These are phyloP conservation scores for Pythium scleroteichum DNA, from an alignment of 352 stramenopile species.

Conservation along the genomic window DNA sequence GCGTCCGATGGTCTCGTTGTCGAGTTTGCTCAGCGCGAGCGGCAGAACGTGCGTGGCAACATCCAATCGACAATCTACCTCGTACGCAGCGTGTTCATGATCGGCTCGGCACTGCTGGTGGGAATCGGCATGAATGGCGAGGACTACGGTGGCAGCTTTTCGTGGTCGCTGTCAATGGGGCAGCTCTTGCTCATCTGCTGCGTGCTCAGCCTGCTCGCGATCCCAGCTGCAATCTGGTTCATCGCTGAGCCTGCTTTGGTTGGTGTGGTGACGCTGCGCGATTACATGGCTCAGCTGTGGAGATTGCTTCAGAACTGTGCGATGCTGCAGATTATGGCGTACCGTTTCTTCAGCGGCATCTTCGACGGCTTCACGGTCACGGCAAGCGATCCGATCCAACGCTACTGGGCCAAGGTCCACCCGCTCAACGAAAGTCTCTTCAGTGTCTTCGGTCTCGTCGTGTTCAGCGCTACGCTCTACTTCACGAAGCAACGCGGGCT, in stretches of 20 bases:
- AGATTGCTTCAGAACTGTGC: slow-evolving; percentile 33
- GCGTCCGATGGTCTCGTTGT: slow-evolving; percentile 43
- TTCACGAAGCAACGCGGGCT: slow-evolving; percentile 33
- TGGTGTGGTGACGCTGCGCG: slow-evolving; percentile 7
- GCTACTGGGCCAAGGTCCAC: slow-evolving; percentile 37
- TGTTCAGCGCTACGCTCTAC: slow-evolving; percentile 33
- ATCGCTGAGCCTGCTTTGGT: slow-evolving; percentile 22
- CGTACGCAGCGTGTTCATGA: slow-evolving; percentile 41
- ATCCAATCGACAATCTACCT: slow-evolving; percentile 49
- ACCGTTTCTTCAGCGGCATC: slow-evolving; percentile 44
- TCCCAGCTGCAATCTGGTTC: slow-evolving; percentile 23
- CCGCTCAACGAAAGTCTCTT: slow-evolving; percentile 44
- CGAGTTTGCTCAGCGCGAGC: slow-evolving; percentile 47
- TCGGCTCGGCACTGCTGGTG: slow-evolving; percentile 32
- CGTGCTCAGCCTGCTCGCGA: slow-evolving; percentile 24
- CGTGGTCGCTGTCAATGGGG: slow-evolving; percentile 34
- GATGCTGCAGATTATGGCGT: slow-evolving; percentile 46
- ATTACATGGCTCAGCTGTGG: slow-evolving; percentile 32
- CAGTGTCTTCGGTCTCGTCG: slow-evolving; percentile 27
- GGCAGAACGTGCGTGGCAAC: slow-evolving; percentile 27
- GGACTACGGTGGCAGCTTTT: slow-evolving; percentile 41
- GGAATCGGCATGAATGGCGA: slow-evolving; percentile 38
- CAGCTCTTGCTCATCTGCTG: slow-evolving; percentile 30
- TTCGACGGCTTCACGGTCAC: slow-evolving; percentile 38
- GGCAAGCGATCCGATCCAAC: slow-evolving; percentile 32